phyloP scores from a whole-genome alignment of 495 filamentous ascomycete species.

The Podospora fimiseda region DNA sequence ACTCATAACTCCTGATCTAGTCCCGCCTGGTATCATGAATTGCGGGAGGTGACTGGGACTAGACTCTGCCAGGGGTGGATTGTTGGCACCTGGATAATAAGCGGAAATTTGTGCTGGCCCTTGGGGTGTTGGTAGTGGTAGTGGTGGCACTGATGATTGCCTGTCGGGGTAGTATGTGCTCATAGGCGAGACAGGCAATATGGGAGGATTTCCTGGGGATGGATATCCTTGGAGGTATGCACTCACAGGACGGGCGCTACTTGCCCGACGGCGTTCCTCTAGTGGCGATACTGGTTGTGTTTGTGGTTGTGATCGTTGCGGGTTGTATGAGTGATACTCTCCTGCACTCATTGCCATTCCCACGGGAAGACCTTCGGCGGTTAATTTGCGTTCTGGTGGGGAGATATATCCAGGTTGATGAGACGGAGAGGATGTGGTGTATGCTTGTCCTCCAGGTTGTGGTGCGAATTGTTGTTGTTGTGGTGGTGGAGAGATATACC shows the following conservation, averaged over 20 bases:
- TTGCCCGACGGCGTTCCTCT: not conserved
- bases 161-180: conserved; percentile 3
- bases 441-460: not conserved
- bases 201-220: not conserved
- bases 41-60: conserved; percentile 11
- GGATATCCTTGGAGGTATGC: not conserved
- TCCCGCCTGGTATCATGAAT: conserved; percentile 19
- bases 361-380: not conserved
- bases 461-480: not conserved
- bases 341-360: not conserved
- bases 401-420: too few relatives aligned
- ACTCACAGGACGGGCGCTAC: conserved; percentile 1
- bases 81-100: conserved; percentile 1
- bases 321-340: not conserved
- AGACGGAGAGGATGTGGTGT: not conserved
- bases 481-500: not conserved
- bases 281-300: not conserved
- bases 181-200: conserved; percentile 11
- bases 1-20: conserved; percentile 10
- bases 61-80: not conserved
- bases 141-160: not conserved
- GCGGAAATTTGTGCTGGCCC: conserved; percentile 5
- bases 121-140: not conserved
- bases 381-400: not conserved
- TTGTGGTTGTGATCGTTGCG: not conserved